phyloP scores from a whole-genome alignment of 352 stramenopile genomes.

The Stephanocyclus meneghinianus region DNA sequence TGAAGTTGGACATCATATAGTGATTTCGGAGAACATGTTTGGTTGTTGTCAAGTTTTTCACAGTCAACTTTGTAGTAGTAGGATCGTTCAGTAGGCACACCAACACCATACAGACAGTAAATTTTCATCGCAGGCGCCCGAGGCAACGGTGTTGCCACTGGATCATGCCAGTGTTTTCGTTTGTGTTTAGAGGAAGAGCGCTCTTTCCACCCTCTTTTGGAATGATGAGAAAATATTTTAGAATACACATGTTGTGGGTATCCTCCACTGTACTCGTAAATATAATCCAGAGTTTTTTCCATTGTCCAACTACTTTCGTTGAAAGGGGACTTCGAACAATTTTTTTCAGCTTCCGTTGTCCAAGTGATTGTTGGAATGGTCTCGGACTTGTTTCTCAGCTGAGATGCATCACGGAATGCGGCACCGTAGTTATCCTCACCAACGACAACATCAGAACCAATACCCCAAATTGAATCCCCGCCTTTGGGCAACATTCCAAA shows the following conservation, averaged over 20 bases:
- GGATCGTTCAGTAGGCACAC: conserved; percentile 84
- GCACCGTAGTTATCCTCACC: conserved; percentile 15
- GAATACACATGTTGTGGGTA: conserved; percentile 25
- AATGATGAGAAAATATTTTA: conserved; percentile 50
- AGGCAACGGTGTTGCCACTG: conserved; percentile 86
- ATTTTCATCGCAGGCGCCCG: conserved; percentile 90
- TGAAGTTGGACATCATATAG: conserved; percentile 11
- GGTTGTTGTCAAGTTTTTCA: conserved; percentile 29
- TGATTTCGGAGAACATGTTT: conserved; percentile 14
- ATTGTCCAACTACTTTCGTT: conserved; percentile 30
- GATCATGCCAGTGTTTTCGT: conserved; percentile 83
- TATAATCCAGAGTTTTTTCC: conserved; percentile 56
- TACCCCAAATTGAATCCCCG: conserved; percentile 88
- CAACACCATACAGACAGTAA: conserved; percentile 93
- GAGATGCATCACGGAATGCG: conserved; percentile 1
- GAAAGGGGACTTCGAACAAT: conserved; percentile 26
- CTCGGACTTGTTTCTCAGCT: neutral
- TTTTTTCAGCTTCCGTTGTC: conserved; percentile 37
- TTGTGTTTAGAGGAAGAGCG: conserved; percentile 21
- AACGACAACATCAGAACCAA: conserved; percentile 52
- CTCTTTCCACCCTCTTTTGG: conserved; percentile 47
- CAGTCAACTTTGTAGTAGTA: conserved; percentile 74
- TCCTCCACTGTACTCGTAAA: conserved; percentile 58
- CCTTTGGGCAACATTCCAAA: conserved; percentile 91
- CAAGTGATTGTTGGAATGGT: conserved; percentile 31